These are phyloP conservation scores for Diplodia intermedia DNA, from an alignment of 2,329 filamentous ascomycete species.

Conservation along the genomic window DNA sequence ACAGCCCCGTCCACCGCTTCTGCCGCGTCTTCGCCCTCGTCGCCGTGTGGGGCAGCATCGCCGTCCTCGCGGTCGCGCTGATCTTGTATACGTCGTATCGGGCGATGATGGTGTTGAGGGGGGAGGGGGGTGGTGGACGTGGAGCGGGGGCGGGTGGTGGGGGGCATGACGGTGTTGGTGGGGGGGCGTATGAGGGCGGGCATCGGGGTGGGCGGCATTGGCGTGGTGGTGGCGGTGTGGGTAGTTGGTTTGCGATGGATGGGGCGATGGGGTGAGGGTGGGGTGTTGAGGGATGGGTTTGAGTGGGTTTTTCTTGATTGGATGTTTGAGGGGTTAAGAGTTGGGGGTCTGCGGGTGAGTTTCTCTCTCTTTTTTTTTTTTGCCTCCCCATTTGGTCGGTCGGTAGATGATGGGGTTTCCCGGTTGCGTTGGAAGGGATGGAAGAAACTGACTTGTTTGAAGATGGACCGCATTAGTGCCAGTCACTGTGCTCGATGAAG, in stretches of 20 bases:
- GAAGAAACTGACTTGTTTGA: not conserved
- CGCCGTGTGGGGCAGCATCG: constrained; percentile 16
- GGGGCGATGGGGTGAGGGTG: not conserved
- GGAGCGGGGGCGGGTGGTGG: not conserved
- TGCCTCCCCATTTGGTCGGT: too few relatives aligned
- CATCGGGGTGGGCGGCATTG: not conserved
- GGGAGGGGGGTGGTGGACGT: not conserved
- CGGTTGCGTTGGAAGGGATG: not conserved
- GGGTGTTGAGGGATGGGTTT: too few relatives aligned
- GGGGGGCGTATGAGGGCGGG: not conserved
- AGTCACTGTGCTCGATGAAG: not conserved
- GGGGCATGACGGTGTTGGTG: not conserved
- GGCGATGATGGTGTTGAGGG: not conserved
- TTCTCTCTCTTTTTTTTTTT: too few relatives aligned
- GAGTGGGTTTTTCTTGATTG: too few relatives aligned
- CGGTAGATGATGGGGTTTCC: not conserved
- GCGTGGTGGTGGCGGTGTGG: not conserved
- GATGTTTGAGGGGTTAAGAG: too few relatives aligned
- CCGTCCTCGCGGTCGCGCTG: constrained; percentile 20
- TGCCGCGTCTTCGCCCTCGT: constrained; percentile 24
- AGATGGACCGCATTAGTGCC: not conserved
- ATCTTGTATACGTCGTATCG: constrained; percentile 12
- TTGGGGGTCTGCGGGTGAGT: too few relatives aligned
- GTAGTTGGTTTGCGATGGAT: not conserved
- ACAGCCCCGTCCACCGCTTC: not conserved